phyloP scores from a whole-genome alignment of 2,329 filamentous ascomycete genomes.

The Cytospora piceae region DNA sequence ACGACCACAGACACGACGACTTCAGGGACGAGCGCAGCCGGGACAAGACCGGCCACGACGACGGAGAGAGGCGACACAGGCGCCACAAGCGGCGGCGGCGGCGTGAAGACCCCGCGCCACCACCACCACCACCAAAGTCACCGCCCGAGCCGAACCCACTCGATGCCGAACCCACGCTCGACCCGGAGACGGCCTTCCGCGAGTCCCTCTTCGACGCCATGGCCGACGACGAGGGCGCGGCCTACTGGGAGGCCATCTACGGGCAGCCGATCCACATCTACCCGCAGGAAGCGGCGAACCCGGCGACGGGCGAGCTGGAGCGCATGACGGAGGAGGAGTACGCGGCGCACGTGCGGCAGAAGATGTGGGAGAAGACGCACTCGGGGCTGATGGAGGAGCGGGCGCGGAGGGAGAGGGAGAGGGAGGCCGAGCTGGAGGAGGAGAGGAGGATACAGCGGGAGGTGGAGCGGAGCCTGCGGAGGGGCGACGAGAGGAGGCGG shows the following conservation, averaged over 20 bases:
- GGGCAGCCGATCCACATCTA: constrained; percentile 92
- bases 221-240: constrained; percentile 93
- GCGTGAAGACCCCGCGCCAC: background rate
- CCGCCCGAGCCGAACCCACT: background rate
- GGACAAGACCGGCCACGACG: constrained; percentile 35
- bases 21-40: constrained; percentile 33
- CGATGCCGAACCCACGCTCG: constrained; percentile 43
- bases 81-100: constrained; percentile 25
- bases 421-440: constrained; percentile 43
- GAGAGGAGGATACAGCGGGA: constrained; percentile 57
- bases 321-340: constrained; percentile 94
- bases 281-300: constrained; percentile 48
- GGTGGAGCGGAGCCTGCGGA: constrained; percentile 70
- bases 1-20: constrained; percentile 28
- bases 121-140: background rate
- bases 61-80: constrained; percentile 36
- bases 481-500: constrained; percentile 66
- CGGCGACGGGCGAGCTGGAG: constrained; percentile 64
- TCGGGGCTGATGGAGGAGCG: constrained; percentile 81
- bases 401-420: constrained; percentile 53
- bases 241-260: constrained; percentile 96
- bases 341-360: constrained; percentile 77
- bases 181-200: constrained; percentile 78
- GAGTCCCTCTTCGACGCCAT: constrained; percentile 96
- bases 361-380: constrained; percentile 96